Percentiles rank a stretch among this genome's conserved stretches.
phyloP scores from a whole-genome alignment of 495 filamentous ascomycete genomes.

The Gamarada debralockiae region DNA sequence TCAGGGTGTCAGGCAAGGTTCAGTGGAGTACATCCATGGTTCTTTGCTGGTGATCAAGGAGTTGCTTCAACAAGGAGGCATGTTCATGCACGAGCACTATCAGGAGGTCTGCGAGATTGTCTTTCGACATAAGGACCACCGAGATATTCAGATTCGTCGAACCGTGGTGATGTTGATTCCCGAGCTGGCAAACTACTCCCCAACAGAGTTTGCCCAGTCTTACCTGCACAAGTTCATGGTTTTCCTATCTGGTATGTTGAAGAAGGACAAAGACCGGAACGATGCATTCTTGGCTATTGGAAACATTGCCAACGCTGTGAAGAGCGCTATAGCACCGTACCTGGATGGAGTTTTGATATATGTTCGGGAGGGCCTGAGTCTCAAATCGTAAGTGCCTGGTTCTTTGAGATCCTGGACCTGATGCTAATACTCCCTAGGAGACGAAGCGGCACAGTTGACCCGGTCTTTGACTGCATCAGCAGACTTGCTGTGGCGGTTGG shows the following conservation, averaged over 20 bases:
- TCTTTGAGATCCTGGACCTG: background rate
- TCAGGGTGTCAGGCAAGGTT: conserved; percentile 70
- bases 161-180: conserved; percentile 89
- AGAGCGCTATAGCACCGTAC: conserved; percentile 89
- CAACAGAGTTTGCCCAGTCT: conserved; percentile 72
- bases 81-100: conserved; percentile 96
- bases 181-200: conserved; percentile 87
- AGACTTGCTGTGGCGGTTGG: conserved; percentile 92
- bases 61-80: conserved; percentile 85
- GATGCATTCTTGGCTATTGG: conserved; percentile 93
- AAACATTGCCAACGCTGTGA: conserved; percentile 92
- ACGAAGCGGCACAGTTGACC: conserved; percentile 75
- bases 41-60: conserved; percentile 89
- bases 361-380: conserved; percentile 82
- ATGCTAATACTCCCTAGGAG: conserved; percentile 32
- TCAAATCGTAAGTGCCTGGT: conserved; percentile 50
- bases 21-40: conserved; percentile 83
- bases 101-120: conserved; percentile 87
- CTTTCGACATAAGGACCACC: conserved; percentile 83
- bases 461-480: conserved; percentile 97
- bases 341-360: conserved; percentile 89
- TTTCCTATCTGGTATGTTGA: conserved; percentile 90
- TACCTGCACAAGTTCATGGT: conserved; percentile 97
- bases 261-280: conserved; percentile 89
- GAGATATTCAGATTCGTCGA: conserved; percentile 78